Percentiles rank a stretch among this genome's conserved stretches.
phyloP scores from a whole-genome alignment of 2,329 filamentous ascomycete genomes.

The Phaeosphaeriaceae sp. region DNA sequence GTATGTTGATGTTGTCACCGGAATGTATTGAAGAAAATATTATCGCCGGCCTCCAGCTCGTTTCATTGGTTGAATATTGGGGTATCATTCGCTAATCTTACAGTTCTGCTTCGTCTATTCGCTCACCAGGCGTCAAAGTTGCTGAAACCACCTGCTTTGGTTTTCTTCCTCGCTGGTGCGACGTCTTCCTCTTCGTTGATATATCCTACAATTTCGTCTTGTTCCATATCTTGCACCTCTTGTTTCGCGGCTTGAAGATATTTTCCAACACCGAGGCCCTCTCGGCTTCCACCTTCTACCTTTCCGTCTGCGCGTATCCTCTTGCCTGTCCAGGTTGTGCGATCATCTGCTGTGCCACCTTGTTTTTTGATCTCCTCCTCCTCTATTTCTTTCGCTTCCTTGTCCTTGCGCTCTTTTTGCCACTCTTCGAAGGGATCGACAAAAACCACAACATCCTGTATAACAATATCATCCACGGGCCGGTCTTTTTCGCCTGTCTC shows the following conservation, averaged over 20 bases:
- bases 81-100: constrained; percentile 18
- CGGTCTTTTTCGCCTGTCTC: constrained; percentile 76
- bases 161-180: constrained; percentile 77
- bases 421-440: constrained; percentile 97
- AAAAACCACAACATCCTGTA: constrained; percentile 83
- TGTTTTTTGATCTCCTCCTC: constrained; percentile 67
- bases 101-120: background rate
- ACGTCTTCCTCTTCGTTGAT: constrained; percentile 69
- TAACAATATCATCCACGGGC: constrained; percentile 78
- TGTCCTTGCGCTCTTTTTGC: constrained; percentile 65
- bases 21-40: background rate
- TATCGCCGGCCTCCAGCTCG: background rate
- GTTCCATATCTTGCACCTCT: constrained; percentile 41
- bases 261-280: constrained; percentile 71
- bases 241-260: constrained; percentile 72
- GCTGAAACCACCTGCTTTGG: constrained; percentile 79
- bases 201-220: constrained; percentile 67
- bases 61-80: constrained; percentile 1
- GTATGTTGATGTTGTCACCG: too few relatives aligned
- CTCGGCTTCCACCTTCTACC: constrained; percentile 61
- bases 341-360: constrained; percentile 84
- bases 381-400: constrained; percentile 66
- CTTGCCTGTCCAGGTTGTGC: constrained; percentile 96
- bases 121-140: constrained; percentile 89
- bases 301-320: constrained; percentile 73